Percentiles rank a stretch among this genome's conserved stretches.
These are phyloP conservation scores for Collybiopsis luxurians DNA, from an alignment of 768 basidiomycete species.

Conservation along the genomic window DNA sequence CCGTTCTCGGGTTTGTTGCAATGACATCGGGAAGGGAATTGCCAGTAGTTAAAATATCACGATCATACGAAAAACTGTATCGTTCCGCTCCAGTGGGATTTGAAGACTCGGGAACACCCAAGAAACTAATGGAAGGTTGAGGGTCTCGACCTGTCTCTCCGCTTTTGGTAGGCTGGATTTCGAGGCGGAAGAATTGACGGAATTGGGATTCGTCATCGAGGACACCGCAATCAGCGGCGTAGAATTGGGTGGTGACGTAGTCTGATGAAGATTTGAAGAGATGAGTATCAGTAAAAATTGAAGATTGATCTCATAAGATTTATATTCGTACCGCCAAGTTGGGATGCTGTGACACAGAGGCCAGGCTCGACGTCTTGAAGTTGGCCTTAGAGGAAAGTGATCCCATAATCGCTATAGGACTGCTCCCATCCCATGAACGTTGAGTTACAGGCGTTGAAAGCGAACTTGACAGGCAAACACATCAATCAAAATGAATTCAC, in stretches of 20 bases:
- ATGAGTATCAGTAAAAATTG: neutral
- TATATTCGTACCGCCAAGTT: conserved; percentile 2
- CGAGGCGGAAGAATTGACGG: neutral
- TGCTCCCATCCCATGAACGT: neutral
- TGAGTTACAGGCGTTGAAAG: neutral
- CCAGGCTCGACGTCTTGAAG: neutral
- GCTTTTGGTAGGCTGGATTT: neutral
- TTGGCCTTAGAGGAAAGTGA: neutral
- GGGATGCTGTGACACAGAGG: conserved; percentile 1
- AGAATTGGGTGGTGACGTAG: conserved; percentile 1
- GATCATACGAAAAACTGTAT: neutral
- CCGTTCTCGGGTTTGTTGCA: neutral
- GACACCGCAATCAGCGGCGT: neutral
- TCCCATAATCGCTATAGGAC: neutral
- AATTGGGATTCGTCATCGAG: neutral
- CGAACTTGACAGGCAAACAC: neutral
- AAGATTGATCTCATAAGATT: too few relatives aligned
- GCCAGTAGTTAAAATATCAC: neutral
- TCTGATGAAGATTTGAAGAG: neutral
- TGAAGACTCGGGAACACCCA: neutral
- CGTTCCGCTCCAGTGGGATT: neutral
- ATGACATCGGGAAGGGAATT: neutral
- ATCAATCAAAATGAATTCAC: neutral
- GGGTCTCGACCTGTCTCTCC: neutral
- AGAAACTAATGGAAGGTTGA: neutral